A percentile compares a stretch with the other conserved stretches of the same genome.
Conservation (phyloP, 2,329 filamentous ascomycete genomes). For the Penicillium sp. region DNA sequence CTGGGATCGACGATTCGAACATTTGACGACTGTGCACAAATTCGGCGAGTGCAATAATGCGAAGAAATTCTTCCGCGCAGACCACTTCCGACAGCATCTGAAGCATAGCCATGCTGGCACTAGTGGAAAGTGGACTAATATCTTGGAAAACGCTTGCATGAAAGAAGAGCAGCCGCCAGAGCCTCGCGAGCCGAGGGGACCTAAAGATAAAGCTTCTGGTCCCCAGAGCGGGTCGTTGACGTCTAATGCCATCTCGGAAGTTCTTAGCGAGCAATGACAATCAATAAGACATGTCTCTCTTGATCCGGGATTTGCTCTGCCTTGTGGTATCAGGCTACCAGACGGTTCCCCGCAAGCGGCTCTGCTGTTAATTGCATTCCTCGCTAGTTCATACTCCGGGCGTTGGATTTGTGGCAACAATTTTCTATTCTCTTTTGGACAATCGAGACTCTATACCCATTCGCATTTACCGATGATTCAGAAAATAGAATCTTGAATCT, state of each 20-base stretch:
- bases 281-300: neutral
- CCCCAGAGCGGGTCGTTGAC: slow-evolving; percentile 18
- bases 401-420: neutral
- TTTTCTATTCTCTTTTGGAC: neutral
- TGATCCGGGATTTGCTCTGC: neutral
- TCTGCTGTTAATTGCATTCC: neutral
- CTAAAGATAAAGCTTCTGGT: slow-evolving; percentile 10
- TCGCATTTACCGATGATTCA: neutral
- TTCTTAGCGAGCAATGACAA: slow-evolving; percentile 33
- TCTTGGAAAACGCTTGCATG: slow-evolving; percentile 96
- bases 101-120: slow-evolving; percentile 97
- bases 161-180: slow-evolving; percentile 65
- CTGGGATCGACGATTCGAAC: slow-evolving; percentile 82
- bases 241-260: slow-evolving; percentile 33
- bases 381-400: neutral
- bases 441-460: neutral
- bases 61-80: slow-evolving; percentile 96
- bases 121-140: slow-evolving; percentile 98
- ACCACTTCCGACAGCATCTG: slow-evolving; percentile 96
- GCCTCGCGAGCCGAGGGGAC: slow-evolving; percentile 16
- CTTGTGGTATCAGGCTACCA: neutral
- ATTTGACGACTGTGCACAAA: slow-evolving; percentile 89
- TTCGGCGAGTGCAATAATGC: slow-evolving; percentile 97
- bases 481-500: neutral
- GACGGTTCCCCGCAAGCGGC: neutral